These are phyloP conservation scores for Pyrenochaeta sp. DNA, from an alignment of 2,329 filamentous ascomycete species.

Conservation along the genomic window DNA sequence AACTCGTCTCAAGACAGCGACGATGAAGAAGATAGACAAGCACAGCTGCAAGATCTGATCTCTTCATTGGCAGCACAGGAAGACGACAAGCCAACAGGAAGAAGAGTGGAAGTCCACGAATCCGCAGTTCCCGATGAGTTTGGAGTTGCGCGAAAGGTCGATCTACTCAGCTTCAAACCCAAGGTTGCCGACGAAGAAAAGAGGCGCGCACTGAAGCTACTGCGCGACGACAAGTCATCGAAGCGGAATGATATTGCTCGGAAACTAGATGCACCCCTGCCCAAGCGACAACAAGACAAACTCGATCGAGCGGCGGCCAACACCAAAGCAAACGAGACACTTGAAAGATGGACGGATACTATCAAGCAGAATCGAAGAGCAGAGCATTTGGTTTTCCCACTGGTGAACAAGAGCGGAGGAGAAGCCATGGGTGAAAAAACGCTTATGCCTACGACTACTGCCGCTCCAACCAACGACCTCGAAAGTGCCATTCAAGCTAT, in stretches of 20 bases:
- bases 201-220: slow-evolving; percentile 79
- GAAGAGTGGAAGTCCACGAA: slow-evolving; percentile 60
- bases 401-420: slow-evolving; percentile 73
- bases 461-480: slow-evolving; percentile 77
- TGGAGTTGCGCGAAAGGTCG: slow-evolving; percentile 71
- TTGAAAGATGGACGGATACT: slow-evolving; percentile 91
- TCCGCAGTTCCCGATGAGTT: slow-evolving; percentile 68
- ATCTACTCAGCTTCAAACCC: slow-evolving; percentile 76
- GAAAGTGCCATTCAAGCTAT: slow-evolving; percentile 88
- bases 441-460: slow-evolving; percentile 64
- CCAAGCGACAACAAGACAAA: slow-evolving; percentile 85
- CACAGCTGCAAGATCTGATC: slow-evolving; percentile 73
- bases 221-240: slow-evolving; percentile 69
- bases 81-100: slow-evolving; percentile 40
- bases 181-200: slow-evolving; percentile 76
- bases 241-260: slow-evolving; percentile 64
- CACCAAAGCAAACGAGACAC: slow-evolving; percentile 87
- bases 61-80: slow-evolving; percentile 64
- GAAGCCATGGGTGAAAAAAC: slow-evolving; percentile 68
- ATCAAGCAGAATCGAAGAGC: slow-evolving; percentile 93
- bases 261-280: slow-evolving; percentile 82
- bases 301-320: slow-evolving; percentile 84
- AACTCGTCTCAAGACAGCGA: slow-evolving; percentile 57
- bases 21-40: slow-evolving; percentile 62
- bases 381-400: slow-evolving; percentile 87